These are phyloP conservation scores for Seiridium cupressi DNA, from an alignment of 2,329 filamentous ascomycete genomes.

Conservation along the genomic window DNA sequence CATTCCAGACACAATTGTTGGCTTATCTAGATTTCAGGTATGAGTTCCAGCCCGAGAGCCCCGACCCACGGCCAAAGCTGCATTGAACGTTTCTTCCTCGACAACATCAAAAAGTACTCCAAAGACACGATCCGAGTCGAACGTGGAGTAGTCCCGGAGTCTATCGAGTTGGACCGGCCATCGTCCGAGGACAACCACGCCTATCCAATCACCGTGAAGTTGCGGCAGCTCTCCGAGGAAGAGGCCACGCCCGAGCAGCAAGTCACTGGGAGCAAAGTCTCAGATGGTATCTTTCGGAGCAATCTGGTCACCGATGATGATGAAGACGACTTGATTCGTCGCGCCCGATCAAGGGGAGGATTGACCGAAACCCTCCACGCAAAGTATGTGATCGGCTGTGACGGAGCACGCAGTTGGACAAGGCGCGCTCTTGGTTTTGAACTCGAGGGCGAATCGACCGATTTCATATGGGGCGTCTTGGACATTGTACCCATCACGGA, in stretches of 20 bases:
- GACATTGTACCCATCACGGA: constrained; percentile 34
- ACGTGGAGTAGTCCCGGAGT: constrained; percentile 56
- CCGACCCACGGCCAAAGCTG: too few relatives aligned
- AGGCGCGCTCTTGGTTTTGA: constrained; percentile 31
- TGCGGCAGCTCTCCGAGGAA: constrained; percentile 56
- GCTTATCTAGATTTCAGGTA: constrained; percentile 52
- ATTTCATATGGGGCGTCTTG: constrained; percentile 44
- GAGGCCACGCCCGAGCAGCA: constrained; percentile 49
- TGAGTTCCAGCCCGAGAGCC: too few relatives aligned
- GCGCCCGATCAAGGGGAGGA: constrained; percentile 16
- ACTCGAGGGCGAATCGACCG: constrained; percentile 49
- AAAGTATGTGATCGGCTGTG: constrained; percentile 24
- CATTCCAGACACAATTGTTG: constrained; percentile 61
- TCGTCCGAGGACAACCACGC: constrained; percentile 45
- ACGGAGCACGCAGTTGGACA: constrained; percentile 23
- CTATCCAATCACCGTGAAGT: constrained; percentile 60
- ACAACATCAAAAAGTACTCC: constrained; percentile 55
- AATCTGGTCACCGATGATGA: constrained; percentile 54
- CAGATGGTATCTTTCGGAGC: constrained; percentile 58
- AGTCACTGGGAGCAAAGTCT: constrained; percentile 29
- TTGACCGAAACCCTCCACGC: constrained; percentile 29
- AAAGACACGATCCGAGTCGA: constrained; percentile 52
- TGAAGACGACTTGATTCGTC: constrained; percentile 44
- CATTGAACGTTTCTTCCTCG: constrained; percentile 66
- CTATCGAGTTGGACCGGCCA: constrained; percentile 51